A percentile compares a stretch with the other conserved stretches of the same genome.
Conservation (phyloP, 371 early-diverging fungal species). For the Mortierella sp. region DNA sequence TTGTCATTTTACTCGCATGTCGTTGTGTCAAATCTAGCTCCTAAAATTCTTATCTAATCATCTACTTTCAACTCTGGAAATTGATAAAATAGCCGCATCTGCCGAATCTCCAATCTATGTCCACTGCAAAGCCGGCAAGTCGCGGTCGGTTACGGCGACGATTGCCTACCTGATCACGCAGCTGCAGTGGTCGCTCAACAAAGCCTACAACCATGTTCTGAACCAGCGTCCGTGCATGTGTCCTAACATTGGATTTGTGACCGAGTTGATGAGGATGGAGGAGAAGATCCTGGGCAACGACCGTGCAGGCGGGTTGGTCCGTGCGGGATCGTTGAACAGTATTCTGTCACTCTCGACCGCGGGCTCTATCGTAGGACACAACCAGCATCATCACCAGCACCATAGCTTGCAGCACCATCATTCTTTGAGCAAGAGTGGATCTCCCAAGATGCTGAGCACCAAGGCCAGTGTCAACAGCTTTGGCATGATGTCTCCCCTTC, state of each 20-base stretch:
- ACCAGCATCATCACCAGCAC: conserved; percentile 36
- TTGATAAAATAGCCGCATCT: conserved; percentile 24
- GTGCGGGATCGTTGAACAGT: conserved; percentile 52
- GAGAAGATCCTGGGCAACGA: conserved; percentile 68
- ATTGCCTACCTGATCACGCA: conserved; percentile 80
- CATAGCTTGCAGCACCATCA: conserved; percentile 39
- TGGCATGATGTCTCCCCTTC: conserved; percentile 22
- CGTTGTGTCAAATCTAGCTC: not conserved
- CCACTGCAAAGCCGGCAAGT: conserved; percentile 90
- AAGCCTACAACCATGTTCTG: conserved; percentile 82
- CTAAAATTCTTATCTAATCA: too few species aligned
- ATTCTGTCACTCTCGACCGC: conserved; percentile 53
- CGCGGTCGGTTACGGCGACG: conserved; percentile 85
- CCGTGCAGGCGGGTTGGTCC: conserved; percentile 33
- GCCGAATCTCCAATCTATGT: conserved; percentile 73
- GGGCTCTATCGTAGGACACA: conserved; percentile 20
- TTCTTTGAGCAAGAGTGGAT: conserved; percentile 25
- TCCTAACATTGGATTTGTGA: conserved; percentile 89
- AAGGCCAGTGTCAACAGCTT: conserved; percentile 43
- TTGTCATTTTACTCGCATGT: not conserved
- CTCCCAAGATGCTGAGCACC: conserved; percentile 36
- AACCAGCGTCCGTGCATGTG: conserved; percentile 79
- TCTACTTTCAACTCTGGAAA: too few species aligned
- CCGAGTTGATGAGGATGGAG: conserved; percentile 81
- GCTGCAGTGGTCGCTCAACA: conserved; percentile 77